Percentiles rank a stretch among this genome's conserved stretches.
Evolutionary conservation across 2,329 filamentous ascomycete species (phyloP).

Genomic region (Fusarium verrucosum): DNA sequence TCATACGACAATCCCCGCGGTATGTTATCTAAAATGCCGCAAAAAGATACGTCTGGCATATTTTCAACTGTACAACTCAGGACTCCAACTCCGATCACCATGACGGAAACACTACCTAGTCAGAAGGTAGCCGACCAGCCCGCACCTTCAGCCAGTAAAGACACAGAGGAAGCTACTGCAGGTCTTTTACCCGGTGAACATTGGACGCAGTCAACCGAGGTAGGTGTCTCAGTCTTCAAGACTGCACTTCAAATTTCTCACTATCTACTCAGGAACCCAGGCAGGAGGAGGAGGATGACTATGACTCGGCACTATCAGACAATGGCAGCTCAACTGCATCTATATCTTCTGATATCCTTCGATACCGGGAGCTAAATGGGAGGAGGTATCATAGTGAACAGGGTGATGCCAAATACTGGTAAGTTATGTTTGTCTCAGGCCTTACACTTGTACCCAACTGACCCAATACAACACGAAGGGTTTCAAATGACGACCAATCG

Average conservation of each 20-base stretch:
- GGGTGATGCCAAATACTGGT: constrained; percentile 14
- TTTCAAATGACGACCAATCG: constrained; percentile 11
- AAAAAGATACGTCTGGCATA: accelerated
- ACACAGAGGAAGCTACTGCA: background rate
- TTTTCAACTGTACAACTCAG: background rate
- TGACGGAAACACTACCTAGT: background rate
- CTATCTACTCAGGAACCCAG: background rate
- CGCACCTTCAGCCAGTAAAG: accelerated
- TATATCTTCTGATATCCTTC: background rate
- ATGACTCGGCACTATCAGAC: background rate
- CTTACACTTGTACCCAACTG: accelerated
- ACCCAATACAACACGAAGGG: background rate
- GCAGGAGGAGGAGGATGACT: background rate
- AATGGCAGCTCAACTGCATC: constrained; percentile 11
- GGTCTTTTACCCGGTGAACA: background rate
- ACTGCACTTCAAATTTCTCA: background rate
- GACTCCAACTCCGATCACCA: background rate
- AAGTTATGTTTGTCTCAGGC: accelerated
- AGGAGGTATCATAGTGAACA: constrained; percentile 4
- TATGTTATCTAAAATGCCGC: background rate
- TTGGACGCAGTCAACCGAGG: background rate
- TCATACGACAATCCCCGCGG: background rate
- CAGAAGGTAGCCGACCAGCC: background rate
- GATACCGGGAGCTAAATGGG: constrained; percentile 11
- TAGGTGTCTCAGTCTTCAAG: background rate